Evolutionary conservation across 2,329 filamentous ascomycete genomes (phyloP).

Genomic region (Graphiopsis chlorocephala): DNA sequence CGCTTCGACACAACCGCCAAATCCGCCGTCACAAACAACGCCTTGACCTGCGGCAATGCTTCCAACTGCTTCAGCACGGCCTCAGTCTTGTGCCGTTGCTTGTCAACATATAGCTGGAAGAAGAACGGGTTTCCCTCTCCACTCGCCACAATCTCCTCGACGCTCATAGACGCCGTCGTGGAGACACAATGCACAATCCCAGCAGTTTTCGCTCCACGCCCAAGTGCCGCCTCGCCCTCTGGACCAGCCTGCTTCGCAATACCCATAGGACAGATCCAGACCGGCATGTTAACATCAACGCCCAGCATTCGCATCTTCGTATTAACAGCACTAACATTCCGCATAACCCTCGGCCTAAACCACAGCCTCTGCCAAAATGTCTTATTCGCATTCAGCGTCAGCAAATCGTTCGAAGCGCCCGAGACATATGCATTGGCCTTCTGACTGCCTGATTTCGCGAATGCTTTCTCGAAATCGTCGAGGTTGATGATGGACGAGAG

Average conservation of each 20-base stretch:
- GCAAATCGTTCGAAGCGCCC: conserved; percentile 50
- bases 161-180: conserved; percentile 30
- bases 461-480: conserved; percentile 46
- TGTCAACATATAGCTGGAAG: conserved; percentile 63
- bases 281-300: conserved; percentile 34
- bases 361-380: conserved; percentile 43
- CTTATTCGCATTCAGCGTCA: conserved; percentile 46
- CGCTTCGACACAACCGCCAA: conserved; percentile 57
- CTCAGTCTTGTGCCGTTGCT: conserved; percentile 52
- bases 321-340: conserved; percentile 39
- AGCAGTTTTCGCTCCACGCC: conserved; percentile 28
- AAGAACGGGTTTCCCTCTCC: conserved; percentile 42
- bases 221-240: conserved; percentile 36
- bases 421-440: conserved; percentile 47
- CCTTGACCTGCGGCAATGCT: conserved; percentile 47
- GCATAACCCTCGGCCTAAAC: conserved; percentile 48
- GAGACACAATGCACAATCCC: conserved; percentile 35
- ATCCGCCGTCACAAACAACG: conserved; percentile 60
- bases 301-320: conserved; percentile 36
- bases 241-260: conserved; percentile 32
- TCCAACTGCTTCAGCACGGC: conserved; percentile 49
- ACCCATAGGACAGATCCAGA: conserved; percentile 38
- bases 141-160: conserved; percentile 33
- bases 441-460: conserved; percentile 34
- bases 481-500: conserved; percentile 47